Evolutionary conservation across 2,329 filamentous ascomycete genomes (phyloP), one percentile per base, ranked within the genome.

Genomic region (Lachnellula willkommii): DNA sequence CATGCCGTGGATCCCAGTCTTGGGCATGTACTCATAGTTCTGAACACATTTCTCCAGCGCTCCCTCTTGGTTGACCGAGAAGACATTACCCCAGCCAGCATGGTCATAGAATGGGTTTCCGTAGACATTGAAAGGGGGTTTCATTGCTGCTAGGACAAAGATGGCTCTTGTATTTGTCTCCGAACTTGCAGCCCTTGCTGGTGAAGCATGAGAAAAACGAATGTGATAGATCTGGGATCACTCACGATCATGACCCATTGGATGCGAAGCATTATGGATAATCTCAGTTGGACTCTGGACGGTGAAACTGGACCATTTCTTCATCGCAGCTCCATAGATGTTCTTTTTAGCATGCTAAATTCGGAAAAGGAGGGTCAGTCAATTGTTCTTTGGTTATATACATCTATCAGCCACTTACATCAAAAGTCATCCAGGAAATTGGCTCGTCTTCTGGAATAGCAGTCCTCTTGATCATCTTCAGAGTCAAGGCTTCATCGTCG

Each of bases 401-500:
- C 28, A 36, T 9, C 28, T 9, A 39, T 40, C 11, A 20, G 42
- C n/a, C 15, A 68, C 86, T 74, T 76, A 90, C 89, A 71, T 90
- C 87, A 68, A 95, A 93, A 15, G 89, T 87, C 88, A 95, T 93
- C 90, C 90, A 95, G 57, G 90, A 95, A 63, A 95, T 94, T 7
- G 90, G 89, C 73, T 95, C 89, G 61, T 93, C 88, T 52, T 88
- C 74, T 4, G 89, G 87, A 55, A 95, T 94, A 56, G 85, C 83
- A 1, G 89, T 94, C 65, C 87, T 84, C 75, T 93, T 91, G 68
- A 95, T 75, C 67, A 94, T 73, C 63, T 86, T 81, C 58, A 95
- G 74, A 6, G 85, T 86, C 62, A 91, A 75, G 40, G 82, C 83
- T 72, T 92, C 88, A 64, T 93, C 89, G 74, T 95, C 89, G 69